Evolutionary conservation across 176 grass and related monocot species (phyloP).

Genomic region (Microstegium vimineum): DNA sequence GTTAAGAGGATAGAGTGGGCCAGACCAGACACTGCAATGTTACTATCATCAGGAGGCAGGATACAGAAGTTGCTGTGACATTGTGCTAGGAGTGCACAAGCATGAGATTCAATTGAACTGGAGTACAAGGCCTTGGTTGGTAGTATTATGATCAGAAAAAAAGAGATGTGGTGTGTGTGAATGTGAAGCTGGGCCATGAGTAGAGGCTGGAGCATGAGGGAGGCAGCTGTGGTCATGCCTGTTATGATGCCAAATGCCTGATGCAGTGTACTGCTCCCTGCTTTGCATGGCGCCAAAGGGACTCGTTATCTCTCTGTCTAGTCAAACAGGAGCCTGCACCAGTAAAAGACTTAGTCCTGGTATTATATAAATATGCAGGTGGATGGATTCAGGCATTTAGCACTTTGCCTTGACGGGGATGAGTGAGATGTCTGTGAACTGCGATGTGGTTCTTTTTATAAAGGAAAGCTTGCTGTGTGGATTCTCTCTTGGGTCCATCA

Average conservation of each 20-base stretch:
- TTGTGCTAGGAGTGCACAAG: conserved; percentile 15
- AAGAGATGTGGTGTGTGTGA: not conserved
- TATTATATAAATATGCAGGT: conserved; percentile 33
- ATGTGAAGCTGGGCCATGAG: conserved; percentile 29
- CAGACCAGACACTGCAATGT: conserved; percentile 24
- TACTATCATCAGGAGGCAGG: conserved; percentile 17
- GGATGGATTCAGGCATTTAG: conserved; percentile 26
- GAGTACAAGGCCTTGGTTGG: conserved; percentile 34
- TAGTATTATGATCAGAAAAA: conserved; percentile 28
- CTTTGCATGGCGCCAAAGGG: conserved; percentile 63
- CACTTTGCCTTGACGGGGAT: conserved; percentile 47
- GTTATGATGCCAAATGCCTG: conserved; percentile 51
- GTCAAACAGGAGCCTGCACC: conserved; percentile 49
- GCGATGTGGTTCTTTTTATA: conserved; percentile 52
- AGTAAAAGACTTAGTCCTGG: conserved; percentile 22
- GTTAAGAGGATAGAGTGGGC: conserved; percentile 15
- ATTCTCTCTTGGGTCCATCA: conserved; percentile 43
- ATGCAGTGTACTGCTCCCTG: conserved; percentile 41
- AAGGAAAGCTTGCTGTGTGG: conserved; percentile 53
- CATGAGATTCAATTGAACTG: conserved; percentile 17
- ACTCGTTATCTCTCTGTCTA: conserved; percentile 32
- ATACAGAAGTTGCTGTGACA: not conserved
- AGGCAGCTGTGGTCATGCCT: conserved; percentile 33
- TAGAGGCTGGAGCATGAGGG: conserved; percentile 31
- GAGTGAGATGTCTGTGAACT: conserved; percentile 42